Conservation (phyloP, 2,329 filamentous ascomycete species). For the Helotiales sp. region DNA sequence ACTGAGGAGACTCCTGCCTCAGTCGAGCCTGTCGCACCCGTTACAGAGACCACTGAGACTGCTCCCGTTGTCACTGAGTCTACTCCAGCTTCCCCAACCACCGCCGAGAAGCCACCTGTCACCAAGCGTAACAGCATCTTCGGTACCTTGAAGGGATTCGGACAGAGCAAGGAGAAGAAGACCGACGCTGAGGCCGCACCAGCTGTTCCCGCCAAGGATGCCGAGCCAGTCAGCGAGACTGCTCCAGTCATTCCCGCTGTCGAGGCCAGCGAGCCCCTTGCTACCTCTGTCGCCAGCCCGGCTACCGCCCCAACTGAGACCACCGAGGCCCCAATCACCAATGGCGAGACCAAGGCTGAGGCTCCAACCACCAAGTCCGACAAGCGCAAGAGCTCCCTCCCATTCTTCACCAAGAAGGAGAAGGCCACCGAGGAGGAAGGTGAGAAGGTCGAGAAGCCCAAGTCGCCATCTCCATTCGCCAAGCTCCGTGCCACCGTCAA, state of each 20-base stretch:
- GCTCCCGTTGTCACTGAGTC: conserved; percentile 37
- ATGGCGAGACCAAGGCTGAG: conserved; percentile 43
- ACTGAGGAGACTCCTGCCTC: conserved; percentile 26
- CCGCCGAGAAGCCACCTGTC: conserved; percentile 34
- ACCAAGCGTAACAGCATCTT: conserved; percentile 37
- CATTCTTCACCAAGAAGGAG: conserved; percentile 66
- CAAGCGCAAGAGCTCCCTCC: conserved; percentile 63
- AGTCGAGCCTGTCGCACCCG: conserved; percentile 18
- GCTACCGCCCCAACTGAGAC: conserved; percentile 35
- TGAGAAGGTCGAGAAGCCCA: conserved; percentile 21
- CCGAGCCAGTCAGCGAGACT: conserved; percentile 33
- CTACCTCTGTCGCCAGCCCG: conserved; percentile 30
- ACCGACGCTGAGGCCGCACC: conserved; percentile 24
- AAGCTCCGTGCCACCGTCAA: conserved; percentile 38
- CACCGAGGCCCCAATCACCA: conserved; percentile 36
- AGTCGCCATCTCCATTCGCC: conserved; percentile 36
- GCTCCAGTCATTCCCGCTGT: conserved; percentile 38
- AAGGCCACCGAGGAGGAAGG: conserved; percentile 44
- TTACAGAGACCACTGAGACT: conserved; percentile 32
- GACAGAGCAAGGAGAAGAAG: conserved; percentile 34
- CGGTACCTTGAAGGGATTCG: conserved; percentile 34
- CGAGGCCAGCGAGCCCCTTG: conserved; percentile 32
- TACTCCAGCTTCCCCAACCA: conserved; percentile 32
- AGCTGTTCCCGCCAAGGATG: conserved; percentile 34
- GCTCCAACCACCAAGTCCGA: conserved; percentile 40